phyloP scores from a whole-genome alignment of 2,329 filamentous ascomycete genomes.

The Aspergillus ochraceoroseus region DNA sequence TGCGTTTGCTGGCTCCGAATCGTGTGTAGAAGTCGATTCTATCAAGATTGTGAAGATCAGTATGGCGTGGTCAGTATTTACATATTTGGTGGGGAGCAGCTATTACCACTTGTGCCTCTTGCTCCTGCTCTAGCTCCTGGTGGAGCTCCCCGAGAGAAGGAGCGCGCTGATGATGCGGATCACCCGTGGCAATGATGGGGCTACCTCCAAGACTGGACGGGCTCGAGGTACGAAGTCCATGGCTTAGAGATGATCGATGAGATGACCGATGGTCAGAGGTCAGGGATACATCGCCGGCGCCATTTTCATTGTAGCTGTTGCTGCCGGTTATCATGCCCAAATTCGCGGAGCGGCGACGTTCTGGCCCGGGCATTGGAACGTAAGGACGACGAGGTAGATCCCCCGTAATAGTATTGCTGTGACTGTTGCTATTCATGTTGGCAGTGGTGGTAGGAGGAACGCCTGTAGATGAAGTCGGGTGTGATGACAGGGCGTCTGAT shows the following conservation, averaged over 20 bases:
- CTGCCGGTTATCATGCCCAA: slow-evolving; percentile 37
- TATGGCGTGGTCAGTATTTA: no score
- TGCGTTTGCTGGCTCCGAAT: slow-evolving; percentile 47
- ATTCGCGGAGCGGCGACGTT: slow-evolving; percentile 43
- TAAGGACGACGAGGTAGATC: slow-evolving; percentile 49
- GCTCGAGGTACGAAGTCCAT: slow-evolving; percentile 41
- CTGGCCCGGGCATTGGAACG: slow-evolving; percentile 37
- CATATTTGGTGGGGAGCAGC: slow-evolving; percentile 15
- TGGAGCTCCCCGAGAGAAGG: slow-evolving; percentile 49
- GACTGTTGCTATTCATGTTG: slow-evolving; percentile 32
- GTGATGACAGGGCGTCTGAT: slow-evolving; percentile 59
- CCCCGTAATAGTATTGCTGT: slow-evolving; percentile 71
- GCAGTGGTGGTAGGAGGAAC: slow-evolving; percentile 10
- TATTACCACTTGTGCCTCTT: slow-evolving; percentile 51
- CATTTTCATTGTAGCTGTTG: slow-evolving; percentile 20
- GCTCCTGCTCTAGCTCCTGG: slow-evolving; percentile 50
- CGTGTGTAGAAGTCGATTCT: slow-evolving; percentile 50
- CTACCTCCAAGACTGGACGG: slow-evolving; percentile 43
- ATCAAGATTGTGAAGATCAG: slow-evolving; percentile 5
- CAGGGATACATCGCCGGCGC: slow-evolving; percentile 32
- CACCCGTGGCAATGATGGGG: slow-evolving; percentile 41
- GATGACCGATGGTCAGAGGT: slow-evolving; percentile 39
- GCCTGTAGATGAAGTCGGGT: slow-evolving; percentile 9
- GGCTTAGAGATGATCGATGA: slow-evolving; percentile 36
- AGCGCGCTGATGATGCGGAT: slow-evolving; percentile 47